Base-by-base conservation (phyloP, 176 grass and related monocot species). In the Zizania latifolia region DNA sequence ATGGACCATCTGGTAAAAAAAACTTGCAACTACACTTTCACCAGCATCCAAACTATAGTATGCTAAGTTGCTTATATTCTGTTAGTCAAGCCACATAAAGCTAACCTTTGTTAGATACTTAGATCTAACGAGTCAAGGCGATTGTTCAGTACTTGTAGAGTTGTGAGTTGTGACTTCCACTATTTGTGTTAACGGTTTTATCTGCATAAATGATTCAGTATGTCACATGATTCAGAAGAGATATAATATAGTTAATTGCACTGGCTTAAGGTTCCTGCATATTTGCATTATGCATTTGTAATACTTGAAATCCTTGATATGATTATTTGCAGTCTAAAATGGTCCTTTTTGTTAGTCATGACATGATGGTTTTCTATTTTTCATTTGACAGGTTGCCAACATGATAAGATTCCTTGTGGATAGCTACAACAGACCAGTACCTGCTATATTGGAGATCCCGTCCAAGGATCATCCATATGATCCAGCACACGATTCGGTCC, bases 381-480 rank as follows among this genome's bases (percentile, higher is more conserved):
- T 53, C n/a, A 10, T 51, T 51, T 39, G 17, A 71, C 78, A 97
- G 90, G 70, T 97, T 32, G 90, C 90, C 50, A 97, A 90, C 75
- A 97, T 90, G 87, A 88, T 93, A 83, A 60, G 90, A 22, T 92
- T 93, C 73, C 67, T 97, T 78, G 82, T 97, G 31, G 93, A 90
- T 75, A 81, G 90, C 71, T 97, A 97, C 87, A 92, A 97, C 79
- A 97, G 79, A 28, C 90, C 93, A 4, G 34, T 97, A 13, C 93
- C 90, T 77, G 90, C 90, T 56, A 97, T 97, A 55, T 43, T 97
- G 78, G 93, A 97, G 66, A 97, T 97, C 66, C 90, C 93, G 64
- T 92, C 93, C 56, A 97, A 97, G 86, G 93, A 97, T 16, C 90
- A 97, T 84, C 93, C 93, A 0, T 97, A 97, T 63, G 93, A 97